phyloP scores from a whole-genome alignment of 805 yeast species.

The Torulaspora quercuum region DNA sequence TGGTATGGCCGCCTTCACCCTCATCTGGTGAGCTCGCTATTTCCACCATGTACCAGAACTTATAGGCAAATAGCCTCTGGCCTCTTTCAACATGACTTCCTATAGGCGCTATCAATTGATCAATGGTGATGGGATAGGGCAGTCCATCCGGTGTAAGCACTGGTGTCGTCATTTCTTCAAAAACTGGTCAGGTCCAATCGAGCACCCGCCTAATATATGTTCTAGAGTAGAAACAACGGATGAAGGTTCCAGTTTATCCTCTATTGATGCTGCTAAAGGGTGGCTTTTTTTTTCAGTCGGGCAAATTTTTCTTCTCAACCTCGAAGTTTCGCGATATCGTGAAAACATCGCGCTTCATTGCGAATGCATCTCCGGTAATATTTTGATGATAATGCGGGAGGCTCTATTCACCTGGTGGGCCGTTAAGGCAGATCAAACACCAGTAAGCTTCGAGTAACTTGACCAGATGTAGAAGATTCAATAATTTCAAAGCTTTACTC shows the following conservation, averaged over 20 bases:
- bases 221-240: background rate
- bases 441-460: too few relatives aligned
- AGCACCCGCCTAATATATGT: too few relatives aligned
- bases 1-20: conserved; percentile 12
- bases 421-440: too few relatives aligned
- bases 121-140: conserved; percentile 42
- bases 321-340: conserved; percentile 1
- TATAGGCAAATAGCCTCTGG: conserved; percentile 40
- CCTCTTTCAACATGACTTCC: conserved; percentile 40
- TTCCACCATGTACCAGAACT: conserved; percentile 46
- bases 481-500: too few relatives aligned
- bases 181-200: too few relatives aligned
- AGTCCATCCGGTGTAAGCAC: conserved; percentile 28
- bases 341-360: too few relatives aligned
- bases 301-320: background rate
- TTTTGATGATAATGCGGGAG: too few relatives aligned
- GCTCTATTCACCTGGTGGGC: too few relatives aligned
- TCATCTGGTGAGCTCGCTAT: conserved; percentile 30
- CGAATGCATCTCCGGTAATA: too few relatives aligned
- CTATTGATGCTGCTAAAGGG: conserved; percentile 1
- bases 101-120: conserved; percentile 32
- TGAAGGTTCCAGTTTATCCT: background rate
- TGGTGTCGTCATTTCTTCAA: conserved; percentile 24
- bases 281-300: conserved; percentile 6
- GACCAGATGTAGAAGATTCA: too few relatives aligned